These are phyloP conservation scores for Podospora fimiseda DNA, from an alignment of 495 filamentous ascomycete genomes.

Conservation along the genomic window DNA sequence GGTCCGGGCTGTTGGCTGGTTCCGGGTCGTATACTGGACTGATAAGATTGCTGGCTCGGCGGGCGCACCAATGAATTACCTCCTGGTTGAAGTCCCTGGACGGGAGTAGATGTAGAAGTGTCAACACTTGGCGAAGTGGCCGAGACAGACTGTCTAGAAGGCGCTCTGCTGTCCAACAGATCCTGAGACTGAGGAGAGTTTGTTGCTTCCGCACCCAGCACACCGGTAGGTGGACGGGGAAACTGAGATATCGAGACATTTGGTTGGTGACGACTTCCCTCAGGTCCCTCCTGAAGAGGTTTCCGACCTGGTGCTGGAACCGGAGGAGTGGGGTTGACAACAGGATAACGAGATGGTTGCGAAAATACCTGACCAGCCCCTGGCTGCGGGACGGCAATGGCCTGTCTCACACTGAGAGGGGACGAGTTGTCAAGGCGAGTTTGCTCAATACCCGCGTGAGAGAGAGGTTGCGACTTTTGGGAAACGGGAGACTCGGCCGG, in stretches of 20 bases:
- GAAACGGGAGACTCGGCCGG: constrained; percentile 19
- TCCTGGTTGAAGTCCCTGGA: neutral
- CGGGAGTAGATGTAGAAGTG: neutral
- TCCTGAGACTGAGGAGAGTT: neutral
- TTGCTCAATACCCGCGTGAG: constrained; percentile 13
- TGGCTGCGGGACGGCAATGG: constrained; percentile 11
- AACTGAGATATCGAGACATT: neutral
- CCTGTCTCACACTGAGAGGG: constrained; percentile 17
- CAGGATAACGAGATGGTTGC: neutral
- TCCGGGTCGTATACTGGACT: constrained; percentile 2
- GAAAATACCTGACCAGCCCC: neutral
- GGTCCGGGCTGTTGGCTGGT: constrained; percentile 1
- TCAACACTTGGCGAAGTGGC: neutral
- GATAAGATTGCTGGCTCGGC: constrained; percentile 5
- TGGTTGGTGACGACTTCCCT: neutral
- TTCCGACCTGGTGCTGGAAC: constrained; percentile 11
- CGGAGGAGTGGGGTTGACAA: neutral
- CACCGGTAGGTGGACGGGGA: neutral
- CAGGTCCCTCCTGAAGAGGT: constrained; percentile 1
- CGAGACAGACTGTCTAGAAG: neutral
- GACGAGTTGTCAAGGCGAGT: constrained; percentile 16
- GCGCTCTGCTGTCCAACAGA: neutral
- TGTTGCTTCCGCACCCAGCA: no score
- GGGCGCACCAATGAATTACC: neutral
- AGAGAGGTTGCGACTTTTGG: constrained; percentile 16